Base-by-base conservation (phyloP, 2,329 filamentous ascomycete species). In the Alternaria burnsii region DNA sequence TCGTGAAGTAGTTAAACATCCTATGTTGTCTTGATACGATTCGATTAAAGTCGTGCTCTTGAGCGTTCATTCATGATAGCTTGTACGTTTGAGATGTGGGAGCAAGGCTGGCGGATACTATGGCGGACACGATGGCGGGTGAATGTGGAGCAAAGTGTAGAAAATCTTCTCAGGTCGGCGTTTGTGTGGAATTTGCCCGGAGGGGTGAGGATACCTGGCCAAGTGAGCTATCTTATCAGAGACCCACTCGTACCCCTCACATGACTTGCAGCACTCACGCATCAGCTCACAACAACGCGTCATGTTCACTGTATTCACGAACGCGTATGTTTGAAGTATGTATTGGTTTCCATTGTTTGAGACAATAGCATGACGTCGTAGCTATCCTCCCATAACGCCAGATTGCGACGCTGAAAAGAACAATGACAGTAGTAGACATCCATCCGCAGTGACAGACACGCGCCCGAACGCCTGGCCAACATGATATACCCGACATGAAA, bases 391-490 rank as follows among this genome's bases (percentile, higher is more conserved):
- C 52, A 43, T 41, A 38, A 47, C 38, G 48, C 55, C 42, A 51
- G 55, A 53, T 52, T 44, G 47, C 53, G 47, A 56, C 26, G 44
- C 40, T 46, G n/a, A 40, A 59, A 20, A 48, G 46, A 54, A 64
- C 34, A 52, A 52, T 52, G 50, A 52, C 30, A 64, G 48, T 56
- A 51, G 32, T 26, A 38, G 46, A 50, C 30, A 50, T 36, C 30
- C 46, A 50, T 50, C 46, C 46, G 32, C 46, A 50, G 32, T 38
- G 32, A 46, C 44, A 50, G 12, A 46, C 48, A 58, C 43, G 59
- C 66, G 58, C 65, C 63, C 50, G 26, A 74, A 74, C 71, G 71
- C 71, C 72, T 47, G 54, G 56, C 66, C 64, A 64, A 71, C 60
- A 67, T 71, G 69, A 71, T 63, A 61, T 62, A 59, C 43, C 60